These are phyloP conservation scores for Acorus calamus DNA, from an alignment of 106 monocot genomes.

Conservation along the genomic window DNA sequence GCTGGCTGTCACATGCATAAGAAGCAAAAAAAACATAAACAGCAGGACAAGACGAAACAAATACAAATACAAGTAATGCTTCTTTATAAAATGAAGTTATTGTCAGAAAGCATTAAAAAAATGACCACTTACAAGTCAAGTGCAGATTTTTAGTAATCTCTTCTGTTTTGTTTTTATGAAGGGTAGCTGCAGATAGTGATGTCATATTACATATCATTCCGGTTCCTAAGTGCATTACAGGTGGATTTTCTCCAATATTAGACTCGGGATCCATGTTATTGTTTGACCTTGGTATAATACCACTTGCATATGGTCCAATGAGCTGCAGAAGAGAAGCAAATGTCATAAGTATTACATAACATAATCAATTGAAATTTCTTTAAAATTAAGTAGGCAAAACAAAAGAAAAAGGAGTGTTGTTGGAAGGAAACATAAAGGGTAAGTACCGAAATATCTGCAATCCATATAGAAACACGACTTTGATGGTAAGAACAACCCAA, in stretches of 20 bases:
- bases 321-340: slow-evolving; percentile 40
- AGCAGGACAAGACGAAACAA: not conserved
- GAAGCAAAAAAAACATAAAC: slow-evolving; percentile 9
- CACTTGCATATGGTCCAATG: slow-evolving; percentile 69
- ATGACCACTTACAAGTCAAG: slow-evolving; percentile 24
- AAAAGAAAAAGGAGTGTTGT: no score
- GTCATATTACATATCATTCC: slow-evolving; percentile 16
- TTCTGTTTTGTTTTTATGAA: slow-evolving; percentile 22
- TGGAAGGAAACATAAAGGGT: not conserved
- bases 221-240: slow-evolving; percentile 15
- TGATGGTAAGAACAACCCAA: slow-evolving; percentile 73
- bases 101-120: not conserved
- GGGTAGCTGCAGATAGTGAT: slow-evolving; percentile 17
- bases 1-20: slow-evolving; percentile 23
- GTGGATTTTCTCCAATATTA: slow-evolving; percentile 14
- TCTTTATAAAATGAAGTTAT: not conserved
- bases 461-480: slow-evolving; percentile 66
- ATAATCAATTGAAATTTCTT: not conserved
- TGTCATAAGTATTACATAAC: not conserved
- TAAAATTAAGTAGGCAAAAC: no score
- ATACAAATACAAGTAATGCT: not conserved
- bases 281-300: slow-evolving; percentile 23
- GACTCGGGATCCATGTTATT: slow-evolving; percentile 22
- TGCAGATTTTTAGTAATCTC: slow-evolving; percentile 20
- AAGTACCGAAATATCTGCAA: slow-evolving; percentile 71